phyloP scores from a whole-genome alignment of 495 filamentous ascomycete genomes.

The Neurospora sp. region DNA sequence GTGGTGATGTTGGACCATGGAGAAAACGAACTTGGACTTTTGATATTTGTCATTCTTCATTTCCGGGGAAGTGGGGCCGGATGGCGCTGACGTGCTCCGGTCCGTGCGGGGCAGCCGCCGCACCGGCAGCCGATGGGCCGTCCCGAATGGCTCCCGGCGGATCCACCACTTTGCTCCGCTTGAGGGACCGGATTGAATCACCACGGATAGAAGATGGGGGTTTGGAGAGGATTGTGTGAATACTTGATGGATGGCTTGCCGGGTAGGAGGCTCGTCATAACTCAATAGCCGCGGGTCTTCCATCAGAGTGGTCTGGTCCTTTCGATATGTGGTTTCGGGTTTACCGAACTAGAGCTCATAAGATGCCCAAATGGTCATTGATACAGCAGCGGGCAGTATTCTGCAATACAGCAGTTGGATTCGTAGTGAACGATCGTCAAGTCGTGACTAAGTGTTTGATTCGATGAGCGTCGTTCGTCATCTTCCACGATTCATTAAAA shows the following conservation, averaged over 20 bases:
- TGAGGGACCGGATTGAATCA: not conserved
- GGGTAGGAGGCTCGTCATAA: not conserved
- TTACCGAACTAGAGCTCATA: not conserved
- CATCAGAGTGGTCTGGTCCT: not conserved
- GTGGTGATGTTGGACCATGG: not conserved
- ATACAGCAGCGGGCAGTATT: not conserved
- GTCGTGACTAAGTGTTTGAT: not conserved
- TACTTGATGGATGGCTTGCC: not conserved
- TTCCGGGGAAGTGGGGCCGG: not conserved
- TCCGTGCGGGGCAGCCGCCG: not conserved
- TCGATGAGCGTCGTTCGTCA: not conserved
- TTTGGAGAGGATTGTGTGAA: not conserved
- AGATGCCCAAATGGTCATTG: not conserved
- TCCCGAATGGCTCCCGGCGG: not conserved
- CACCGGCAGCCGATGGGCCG: not conserved
- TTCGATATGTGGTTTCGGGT: not conserved
- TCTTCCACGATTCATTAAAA: not conserved
- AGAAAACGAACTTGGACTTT: not conserved
- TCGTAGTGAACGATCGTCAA: not conserved
- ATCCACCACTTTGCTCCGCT: not conserved
- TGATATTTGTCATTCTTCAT: not conserved
- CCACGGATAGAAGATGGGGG: not conserved
- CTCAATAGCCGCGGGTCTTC: too few relatives aligned
- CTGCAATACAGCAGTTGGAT: not conserved
- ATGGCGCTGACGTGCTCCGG: not conserved